Base-by-base conservation (phyloP, 2,329 filamentous ascomycete species). In the Colletotrichum higginsianum region DNA sequence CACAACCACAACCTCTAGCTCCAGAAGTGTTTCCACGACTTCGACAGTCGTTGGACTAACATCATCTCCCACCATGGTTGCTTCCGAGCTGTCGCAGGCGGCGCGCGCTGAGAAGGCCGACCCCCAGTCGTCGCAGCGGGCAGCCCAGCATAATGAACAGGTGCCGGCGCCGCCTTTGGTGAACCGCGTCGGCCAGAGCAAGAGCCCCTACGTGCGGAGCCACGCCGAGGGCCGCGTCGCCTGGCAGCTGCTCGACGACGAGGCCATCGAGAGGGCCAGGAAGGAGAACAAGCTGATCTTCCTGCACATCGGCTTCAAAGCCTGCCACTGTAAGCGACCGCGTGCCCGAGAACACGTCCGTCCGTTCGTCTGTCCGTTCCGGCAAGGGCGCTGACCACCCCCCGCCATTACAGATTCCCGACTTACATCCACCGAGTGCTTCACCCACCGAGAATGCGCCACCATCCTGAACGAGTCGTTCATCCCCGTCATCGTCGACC, bases 371-470 rank as follows among this genome's bases (percentile, higher is more conserved):
- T 9, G 8, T 35, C 30, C 30, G 6, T 35, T n/a, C 26, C 26
- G 47, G 49, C 26, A 13, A 21, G 38, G 53, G 61, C 30, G 35
- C 69, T 73, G 46, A 73, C 72, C 5, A n/a, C 12, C 13, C 15
- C 11, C 16, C 30, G 30, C 8, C 30, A 35, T 35, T 9, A 1
- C 42, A 94, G 92, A 93, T 86, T 94, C 92, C 80, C 94, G 96
- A 84, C 93, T 98, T 73, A 98, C 98, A 90, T 93, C 94, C 75
- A 91, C 93, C 75, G 96, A 99, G 82, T 96, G 94, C 23, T 98
- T 99, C 81, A 92, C 92, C 80, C 94, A 97, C 75, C 85, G 89
- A 2, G 91, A 94, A 74, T 92, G 98, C 72, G 95, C 96, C 18
- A 84, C 89, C 30, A 87, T 98, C 68, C 87, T 99, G 46, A 99